Evolutionary conservation across 2,329 filamentous ascomycete species (phyloP).

Genomic region (Ciborinia camelliae): DNA sequence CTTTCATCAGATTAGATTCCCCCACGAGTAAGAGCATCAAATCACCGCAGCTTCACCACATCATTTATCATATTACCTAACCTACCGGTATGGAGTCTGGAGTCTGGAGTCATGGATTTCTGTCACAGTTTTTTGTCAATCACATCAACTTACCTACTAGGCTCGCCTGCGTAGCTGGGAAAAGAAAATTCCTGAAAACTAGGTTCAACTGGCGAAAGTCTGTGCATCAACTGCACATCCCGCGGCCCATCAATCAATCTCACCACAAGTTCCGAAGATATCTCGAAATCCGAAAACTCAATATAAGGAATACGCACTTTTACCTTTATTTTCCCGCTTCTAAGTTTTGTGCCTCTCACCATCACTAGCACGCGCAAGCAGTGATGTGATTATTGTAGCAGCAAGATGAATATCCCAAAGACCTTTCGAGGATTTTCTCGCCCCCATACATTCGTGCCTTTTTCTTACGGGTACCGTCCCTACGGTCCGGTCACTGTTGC

Average conservation of each 20-base stretch:
- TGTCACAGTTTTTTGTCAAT: background rate
- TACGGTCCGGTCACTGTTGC: conserved; percentile 15
- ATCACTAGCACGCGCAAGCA: background rate
- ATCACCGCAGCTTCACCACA: background rate
- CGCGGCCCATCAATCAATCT: conserved; percentile 8
- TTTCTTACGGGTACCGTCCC: conserved; percentile 20
- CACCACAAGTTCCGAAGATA: conserved; percentile 16
- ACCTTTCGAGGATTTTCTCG: background rate
- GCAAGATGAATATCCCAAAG: background rate
- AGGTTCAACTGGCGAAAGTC: conserved; percentile 2
- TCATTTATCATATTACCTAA: background rate
- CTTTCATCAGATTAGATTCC: conserved; percentile 16
- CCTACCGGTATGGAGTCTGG: background rate
- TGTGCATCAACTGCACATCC: conserved; percentile 17
- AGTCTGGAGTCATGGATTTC: background rate
- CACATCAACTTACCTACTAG: background rate
- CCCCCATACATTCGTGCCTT: background rate
- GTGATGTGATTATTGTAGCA: background rate
- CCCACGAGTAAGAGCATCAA: background rate
- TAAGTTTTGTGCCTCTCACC: background rate
- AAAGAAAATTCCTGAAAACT: conserved; percentile 1
- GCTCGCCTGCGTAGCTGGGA: background rate
- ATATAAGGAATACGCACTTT: conserved; percentile 7
- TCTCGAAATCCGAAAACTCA: background rate
- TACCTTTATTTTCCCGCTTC: background rate